Base-by-base conservation (phyloP, 2,329 filamentous ascomycete genomes). In the Claviceps citrina region DNA sequence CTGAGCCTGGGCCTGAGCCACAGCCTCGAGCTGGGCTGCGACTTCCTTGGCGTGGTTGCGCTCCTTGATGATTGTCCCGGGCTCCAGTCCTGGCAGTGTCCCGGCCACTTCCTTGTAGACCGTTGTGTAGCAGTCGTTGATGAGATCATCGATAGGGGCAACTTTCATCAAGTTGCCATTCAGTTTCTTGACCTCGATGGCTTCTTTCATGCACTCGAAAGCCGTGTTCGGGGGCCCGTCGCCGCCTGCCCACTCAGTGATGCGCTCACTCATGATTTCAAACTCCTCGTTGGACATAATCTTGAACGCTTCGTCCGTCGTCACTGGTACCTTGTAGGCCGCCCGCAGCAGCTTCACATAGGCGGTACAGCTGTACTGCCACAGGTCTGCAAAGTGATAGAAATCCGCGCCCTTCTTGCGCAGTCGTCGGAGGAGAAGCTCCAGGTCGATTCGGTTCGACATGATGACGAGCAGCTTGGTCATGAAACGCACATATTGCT, bases 91-190 rank as follows among this genome's bases (percentile, higher is more conserved):
- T 0, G 72, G 70, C 2, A 85, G 60, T 3, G 65, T 67, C 31
- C 71, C 71, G 2, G 76, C 76, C 36, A 86, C 63, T 24, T 79
- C 73, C 15, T 71, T 68, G 54, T 84, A 91, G 13, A 93, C 66
- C 36, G 76, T 70, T 1, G 84, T 81, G 58, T 94, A 98, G 36
- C 83, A 78, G 59, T 98, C 91, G 18, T 80, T 82, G 47, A 95
- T 82, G n/a, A 96, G 70, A 53, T 98, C 91, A 51, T 98, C 91
- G 33, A 96, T 89, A 8, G 79, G 70, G 0, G 77, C 73, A 1
- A 81, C 73, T 59, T 94, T 95, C 73, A 93, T 91, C 7, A 94
- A 68, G 35, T 80, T 81, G 31, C 80, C 79, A 54, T 98, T 98
- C 33, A 95, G 71, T 55, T 76, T 76, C 54, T 76, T 76, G 31